A percentile compares a stretch with the other conserved stretches of the same genome.
Conservation (phyloP, 2,329 filamentous ascomycete species). For the Fusarium sp. region DNA sequence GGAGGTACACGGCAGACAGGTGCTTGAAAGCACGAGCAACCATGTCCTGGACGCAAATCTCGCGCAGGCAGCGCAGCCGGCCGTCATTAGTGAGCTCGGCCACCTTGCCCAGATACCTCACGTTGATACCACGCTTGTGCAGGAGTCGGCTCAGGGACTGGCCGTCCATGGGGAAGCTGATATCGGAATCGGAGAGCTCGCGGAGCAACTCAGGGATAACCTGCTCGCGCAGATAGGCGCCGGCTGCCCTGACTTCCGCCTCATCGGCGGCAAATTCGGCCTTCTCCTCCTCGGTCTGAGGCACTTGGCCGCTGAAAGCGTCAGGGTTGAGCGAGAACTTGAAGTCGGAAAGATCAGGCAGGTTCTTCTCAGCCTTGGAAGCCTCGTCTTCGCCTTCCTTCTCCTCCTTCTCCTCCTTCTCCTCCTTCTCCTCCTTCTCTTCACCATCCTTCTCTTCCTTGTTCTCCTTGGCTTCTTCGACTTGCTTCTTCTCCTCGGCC, state of each 20-base stretch:
- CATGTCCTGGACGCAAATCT: slow-evolving; percentile 90
- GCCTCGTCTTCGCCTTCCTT: slow-evolving; percentile 47
- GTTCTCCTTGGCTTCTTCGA: slow-evolving; percentile 41
- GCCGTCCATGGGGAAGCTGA: slow-evolving; percentile 99
- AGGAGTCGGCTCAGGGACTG: slow-evolving; percentile 87
- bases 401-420: slow-evolving; percentile 43
- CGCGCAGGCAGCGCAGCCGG: slow-evolving; percentile 80
- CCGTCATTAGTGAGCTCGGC: slow-evolving; percentile 76
- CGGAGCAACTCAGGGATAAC: slow-evolving; percentile 87
- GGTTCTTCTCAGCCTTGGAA: slow-evolving; percentile 56
- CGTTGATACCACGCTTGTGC: slow-evolving; percentile 97
- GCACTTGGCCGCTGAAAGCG: slow-evolving; percentile 91
- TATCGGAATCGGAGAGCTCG: slow-evolving; percentile 90
- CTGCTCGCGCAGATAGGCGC: slow-evolving; percentile 79
- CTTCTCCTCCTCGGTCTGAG: slow-evolving; percentile 92
- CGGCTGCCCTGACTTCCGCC: slow-evolving; percentile 86
- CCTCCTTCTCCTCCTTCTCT: slow-evolving; percentile 51
- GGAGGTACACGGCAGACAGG: slow-evolving; percentile 81
- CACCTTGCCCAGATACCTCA: slow-evolving; percentile 92
- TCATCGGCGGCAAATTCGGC: slow-evolving; percentile 85
- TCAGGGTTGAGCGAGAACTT: slow-evolving; percentile 92
- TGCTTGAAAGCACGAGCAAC: slow-evolving; percentile 97
- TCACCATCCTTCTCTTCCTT: slow-evolving; percentile 47
- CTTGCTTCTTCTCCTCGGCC: slow-evolving; percentile 49
- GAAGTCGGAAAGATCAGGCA: slow-evolving; percentile 89